Evolutionary conservation across 352 stramenopile genomes (phyloP).

Genomic region (Globisporangium orthogonon): DNA sequence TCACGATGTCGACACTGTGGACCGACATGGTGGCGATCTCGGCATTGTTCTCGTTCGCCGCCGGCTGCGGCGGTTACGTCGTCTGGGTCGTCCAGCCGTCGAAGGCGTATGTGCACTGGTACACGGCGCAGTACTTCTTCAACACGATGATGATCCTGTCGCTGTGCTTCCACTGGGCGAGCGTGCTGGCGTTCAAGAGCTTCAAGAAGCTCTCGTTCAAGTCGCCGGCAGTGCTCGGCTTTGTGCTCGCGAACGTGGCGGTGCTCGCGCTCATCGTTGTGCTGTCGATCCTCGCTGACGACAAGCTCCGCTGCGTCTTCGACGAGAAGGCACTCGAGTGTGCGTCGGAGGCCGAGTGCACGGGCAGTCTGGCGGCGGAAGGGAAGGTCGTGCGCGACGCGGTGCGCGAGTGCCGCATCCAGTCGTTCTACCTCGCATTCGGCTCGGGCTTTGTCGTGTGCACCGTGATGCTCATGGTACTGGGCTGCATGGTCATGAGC

Average conservation of each 20-base stretch:
- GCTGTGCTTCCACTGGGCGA: slow-evolving; percentile 85
- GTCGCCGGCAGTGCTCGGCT: slow-evolving; percentile 69
- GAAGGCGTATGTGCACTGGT: slow-evolving; percentile 81
- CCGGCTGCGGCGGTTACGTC: slow-evolving; percentile 65
- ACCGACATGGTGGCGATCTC: slow-evolving; percentile 84
- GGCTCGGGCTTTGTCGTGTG: slow-evolving; percentile 77
- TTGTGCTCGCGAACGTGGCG: slow-evolving; percentile 53
- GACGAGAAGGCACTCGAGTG: slow-evolving; percentile 50
- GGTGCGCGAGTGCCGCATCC: slow-evolving; percentile 68
- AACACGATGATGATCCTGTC: slow-evolving; percentile 84
- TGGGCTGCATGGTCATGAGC: slow-evolving; percentile 86
- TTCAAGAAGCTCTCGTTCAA: slow-evolving; percentile 86
- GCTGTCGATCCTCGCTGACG: slow-evolving; percentile 39
- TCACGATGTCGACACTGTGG: slow-evolving; percentile 81
- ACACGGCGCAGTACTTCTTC: slow-evolving; percentile 85
- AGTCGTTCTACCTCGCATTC: slow-evolving; percentile 75
- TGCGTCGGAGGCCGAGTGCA: slow-evolving; percentile 46
- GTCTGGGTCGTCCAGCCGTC: slow-evolving; percentile 84
- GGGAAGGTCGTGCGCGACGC: slow-evolving; percentile 62
- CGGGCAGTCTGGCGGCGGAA: slow-evolving; percentile 49
- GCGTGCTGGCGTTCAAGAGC: slow-evolving; percentile 77
- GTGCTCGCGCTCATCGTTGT: slow-evolving; percentile 65
- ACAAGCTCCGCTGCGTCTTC: slow-evolving; percentile 73
- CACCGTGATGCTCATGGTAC: slow-evolving; percentile 78
- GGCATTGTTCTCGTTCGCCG: slow-evolving; percentile 76